These are phyloP conservation scores for Amaranthus tricolor DNA, from an alignment of 179 eudicot species.

Conservation along the genomic window DNA sequence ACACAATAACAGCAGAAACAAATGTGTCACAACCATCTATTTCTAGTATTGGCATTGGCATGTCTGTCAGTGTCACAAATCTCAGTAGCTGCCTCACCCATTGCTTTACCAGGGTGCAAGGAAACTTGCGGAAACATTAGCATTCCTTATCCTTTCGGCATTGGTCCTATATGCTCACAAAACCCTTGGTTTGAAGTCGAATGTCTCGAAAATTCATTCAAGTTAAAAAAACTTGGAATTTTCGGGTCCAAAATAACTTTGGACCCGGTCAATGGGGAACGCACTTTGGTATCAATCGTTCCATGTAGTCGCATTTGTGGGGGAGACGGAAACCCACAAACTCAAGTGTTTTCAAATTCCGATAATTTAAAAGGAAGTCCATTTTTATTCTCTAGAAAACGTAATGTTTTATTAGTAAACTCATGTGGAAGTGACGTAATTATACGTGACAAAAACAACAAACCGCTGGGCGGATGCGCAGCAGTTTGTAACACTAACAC, in stretches of 20 bases:
- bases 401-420: background rate
- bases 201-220: conserved; percentile 16
- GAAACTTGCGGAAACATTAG: conserved; percentile 20
- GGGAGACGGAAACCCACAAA: background rate
- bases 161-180: conserved; percentile 13
- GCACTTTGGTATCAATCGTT: background rate
- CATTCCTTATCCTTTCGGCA: conserved; percentile 32
- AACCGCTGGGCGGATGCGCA: conserved; percentile 12
- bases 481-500: background rate
- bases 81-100: background rate
- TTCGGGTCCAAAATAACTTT: background rate
- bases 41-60: no score
- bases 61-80: no score
- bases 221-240: background rate
- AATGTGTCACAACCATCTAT: no score
- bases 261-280: background rate
- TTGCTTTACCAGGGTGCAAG: conserved; percentile 13
- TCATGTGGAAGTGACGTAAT: conserved; percentile 12
- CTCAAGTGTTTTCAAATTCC: background rate
- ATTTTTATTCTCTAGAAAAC: conserved; percentile 9
- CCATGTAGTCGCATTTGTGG: background rate
- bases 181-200: conserved; percentile 4
- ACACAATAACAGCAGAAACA: no score
- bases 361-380: conserved; percentile 5
- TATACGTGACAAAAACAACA: background rate